Conservation (phyloP, 2,329 filamentous ascomycete species). For the Tolypocladium album region DNA sequence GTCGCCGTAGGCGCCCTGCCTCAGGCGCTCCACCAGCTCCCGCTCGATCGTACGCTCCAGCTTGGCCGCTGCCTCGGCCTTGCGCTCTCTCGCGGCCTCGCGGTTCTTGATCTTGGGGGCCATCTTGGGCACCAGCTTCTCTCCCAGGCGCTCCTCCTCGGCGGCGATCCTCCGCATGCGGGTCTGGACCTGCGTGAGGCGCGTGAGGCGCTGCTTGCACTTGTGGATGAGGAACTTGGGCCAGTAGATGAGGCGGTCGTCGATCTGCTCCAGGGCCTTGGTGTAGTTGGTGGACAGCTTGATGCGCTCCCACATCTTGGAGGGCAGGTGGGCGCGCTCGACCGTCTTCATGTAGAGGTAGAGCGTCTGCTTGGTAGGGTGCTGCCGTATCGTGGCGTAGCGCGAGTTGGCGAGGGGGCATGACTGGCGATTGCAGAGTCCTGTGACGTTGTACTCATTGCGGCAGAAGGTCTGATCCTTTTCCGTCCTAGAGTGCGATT, state of each 20-base stretch:
- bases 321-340: constrained; percentile 78
- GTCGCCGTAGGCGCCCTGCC: constrained; percentile 90
- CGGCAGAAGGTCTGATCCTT: constrained; percentile 90
- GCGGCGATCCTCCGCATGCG: constrained; percentile 68
- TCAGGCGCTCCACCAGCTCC: constrained; percentile 81
- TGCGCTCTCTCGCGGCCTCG: constrained; percentile 65
- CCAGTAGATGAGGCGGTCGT: constrained; percentile 81
- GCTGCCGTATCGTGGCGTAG: constrained; percentile 83
- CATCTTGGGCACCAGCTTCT: constrained; percentile 77
- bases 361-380: constrained; percentile 69
- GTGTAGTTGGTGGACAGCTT: constrained; percentile 84
- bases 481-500: constrained; percentile 46
- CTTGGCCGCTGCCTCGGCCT: constrained; percentile 77
- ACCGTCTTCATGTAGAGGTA: constrained; percentile 97
- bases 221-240: constrained; percentile 90
- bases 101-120: constrained; percentile 79
- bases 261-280: constrained; percentile 78
- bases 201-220: constrained; percentile 90
- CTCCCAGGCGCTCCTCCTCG: constrained; percentile 82
- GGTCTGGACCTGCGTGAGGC: constrained; percentile 85
- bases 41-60: constrained; percentile 92
- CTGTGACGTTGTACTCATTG: constrained; percentile 83
- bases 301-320: constrained; percentile 90
- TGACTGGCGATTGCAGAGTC: constrained; percentile 76
- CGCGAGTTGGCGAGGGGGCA: constrained; percentile 85